Percentiles rank a stretch among this genome's conserved stretches.
phyloP scores from a whole-genome alignment of 2,329 filamentous ascomycete genomes.

The Tolypocladium tundrense region DNA sequence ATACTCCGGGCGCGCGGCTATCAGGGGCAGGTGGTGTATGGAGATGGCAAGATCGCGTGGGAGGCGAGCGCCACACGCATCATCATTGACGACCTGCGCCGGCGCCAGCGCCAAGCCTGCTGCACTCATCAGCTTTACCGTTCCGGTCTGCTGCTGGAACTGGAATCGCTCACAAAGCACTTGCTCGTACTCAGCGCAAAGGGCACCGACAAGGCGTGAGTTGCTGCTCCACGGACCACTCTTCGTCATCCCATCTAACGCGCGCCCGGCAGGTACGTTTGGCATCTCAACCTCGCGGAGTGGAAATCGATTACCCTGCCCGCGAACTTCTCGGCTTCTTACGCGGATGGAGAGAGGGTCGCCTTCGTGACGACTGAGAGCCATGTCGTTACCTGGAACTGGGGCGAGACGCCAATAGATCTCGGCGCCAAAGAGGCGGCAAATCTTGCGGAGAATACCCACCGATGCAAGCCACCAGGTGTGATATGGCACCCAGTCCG shows the following conservation, averaged over 20 bases:
- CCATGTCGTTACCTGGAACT: slow-evolving; percentile 12
- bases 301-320: slow-evolving; percentile 13
- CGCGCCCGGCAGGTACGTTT: slow-evolving; percentile 8
- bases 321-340: slow-evolving; percentile 5
- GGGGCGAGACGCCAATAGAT: slow-evolving; percentile 8
- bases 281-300: slow-evolving; percentile 7
- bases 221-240: not conserved
- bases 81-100: slow-evolving; percentile 14
- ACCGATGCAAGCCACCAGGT: not conserved
- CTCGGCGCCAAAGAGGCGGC: slow-evolving; percentile 4
- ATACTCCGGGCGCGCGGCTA: no score
- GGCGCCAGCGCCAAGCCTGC: slow-evolving; percentile 9
- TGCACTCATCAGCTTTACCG: not conserved
- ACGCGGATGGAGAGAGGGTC: slow-evolving; percentile 8
- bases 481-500: not conserved
- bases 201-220: slow-evolving; percentile 5
- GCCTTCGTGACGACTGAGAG: slow-evolving; percentile 11
- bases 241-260: not conserved
- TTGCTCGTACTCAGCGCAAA: not conserved
- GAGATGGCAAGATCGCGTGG: slow-evolving; percentile 16
- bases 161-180: slow-evolving; percentile 10
- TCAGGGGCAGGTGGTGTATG: slow-evolving; percentile 8
- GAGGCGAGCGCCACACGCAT: slow-evolving; percentile 9
- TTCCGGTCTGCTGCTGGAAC: slow-evolving; percentile 1
- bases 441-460: not conserved